Percentiles rank a stretch among this genome's conserved stretches.
These are phyloP conservation scores for Tetrapisispora arboricola DNA, from an alignment of 805 yeast species.

Conservation along the genomic window DNA sequence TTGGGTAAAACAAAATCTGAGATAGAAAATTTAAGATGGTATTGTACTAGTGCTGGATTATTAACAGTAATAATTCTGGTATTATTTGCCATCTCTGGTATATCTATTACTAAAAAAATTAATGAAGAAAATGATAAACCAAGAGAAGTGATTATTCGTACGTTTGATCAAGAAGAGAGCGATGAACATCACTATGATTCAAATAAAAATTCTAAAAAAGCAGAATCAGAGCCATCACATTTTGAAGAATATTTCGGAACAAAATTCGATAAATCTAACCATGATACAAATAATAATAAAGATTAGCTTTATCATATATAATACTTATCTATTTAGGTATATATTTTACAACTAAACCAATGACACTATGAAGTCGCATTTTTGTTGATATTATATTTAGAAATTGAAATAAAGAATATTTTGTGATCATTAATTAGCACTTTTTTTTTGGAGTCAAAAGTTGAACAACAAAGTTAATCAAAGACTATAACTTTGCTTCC, in stretches of 20 bases:
- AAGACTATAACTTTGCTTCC: slow-evolving; percentile 32
- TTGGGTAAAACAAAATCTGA: slow-evolving; percentile 76
- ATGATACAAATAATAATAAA: no score
- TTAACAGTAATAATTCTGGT: slow-evolving; percentile 62
- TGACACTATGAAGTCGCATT: no score
- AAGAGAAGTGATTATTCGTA: slow-evolving; percentile 23
- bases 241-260: slow-evolving; percentile 3
- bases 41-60: slow-evolving; percentile 79
- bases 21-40: slow-evolving; percentile 87
- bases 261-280: background rate
- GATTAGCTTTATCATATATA: no score
- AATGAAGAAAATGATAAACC: slow-evolving; percentile 28
- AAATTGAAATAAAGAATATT: no score
- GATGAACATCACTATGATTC: slow-evolving; percentile 27
- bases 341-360: no score
- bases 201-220: background rate
- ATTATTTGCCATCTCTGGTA: slow-evolving; percentile 49
- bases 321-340: no score
- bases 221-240: slow-evolving; percentile 2
- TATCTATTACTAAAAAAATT: slow-evolving; percentile 30
- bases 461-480: no score
- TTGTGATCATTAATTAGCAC: no score
- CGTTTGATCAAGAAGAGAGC: slow-evolving; percentile 30
- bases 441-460: no score
- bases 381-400: no score